phyloP scores from a whole-genome alignment of 176 grass and related monocot genomes.

The Aegilops umbellulata region DNA sequence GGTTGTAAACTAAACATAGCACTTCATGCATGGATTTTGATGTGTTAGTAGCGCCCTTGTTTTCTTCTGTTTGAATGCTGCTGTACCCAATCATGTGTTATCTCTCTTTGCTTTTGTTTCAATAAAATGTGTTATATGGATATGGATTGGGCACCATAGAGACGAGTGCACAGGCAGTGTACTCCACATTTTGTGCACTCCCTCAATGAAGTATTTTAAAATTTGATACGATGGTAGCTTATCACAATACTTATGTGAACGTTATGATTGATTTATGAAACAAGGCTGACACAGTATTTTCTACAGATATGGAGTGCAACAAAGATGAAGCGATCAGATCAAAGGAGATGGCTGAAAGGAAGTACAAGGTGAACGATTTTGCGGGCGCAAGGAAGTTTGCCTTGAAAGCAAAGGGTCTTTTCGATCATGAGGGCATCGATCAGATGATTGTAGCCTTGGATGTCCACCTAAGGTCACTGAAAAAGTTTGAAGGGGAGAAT shows the following conservation, averaged over 20 bases:
- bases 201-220: background rate
- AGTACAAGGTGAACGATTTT: conserved; percentile 55
- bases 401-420: conserved; percentile 60
- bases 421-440: conserved; percentile 52
- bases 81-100: background rate
- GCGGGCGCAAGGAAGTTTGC: conserved; percentile 55
- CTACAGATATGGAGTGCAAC: conserved; percentile 68
- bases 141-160: conserved; percentile 10
- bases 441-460: conserved; percentile 63
- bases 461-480: conserved; percentile 50
- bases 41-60: background rate
- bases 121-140: background rate
- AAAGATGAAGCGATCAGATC: conserved; percentile 46
- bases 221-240: background rate
- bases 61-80: background rate
- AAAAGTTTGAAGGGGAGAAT: conserved; percentile 39
- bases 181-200: conserved; percentile 1
- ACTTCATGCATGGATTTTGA: background rate
- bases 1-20: too few relatives aligned
- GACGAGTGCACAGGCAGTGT: background rate
- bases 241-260: background rate
- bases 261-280: conserved; percentile 14
- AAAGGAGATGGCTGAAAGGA: conserved; percentile 63
- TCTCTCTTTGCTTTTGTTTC: background rate
- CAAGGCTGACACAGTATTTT: conserved; percentile 5